These are phyloP conservation scores for Prosopis cineraria DNA, from an alignment of 306 rosid genomes.

Conservation along the genomic window DNA sequence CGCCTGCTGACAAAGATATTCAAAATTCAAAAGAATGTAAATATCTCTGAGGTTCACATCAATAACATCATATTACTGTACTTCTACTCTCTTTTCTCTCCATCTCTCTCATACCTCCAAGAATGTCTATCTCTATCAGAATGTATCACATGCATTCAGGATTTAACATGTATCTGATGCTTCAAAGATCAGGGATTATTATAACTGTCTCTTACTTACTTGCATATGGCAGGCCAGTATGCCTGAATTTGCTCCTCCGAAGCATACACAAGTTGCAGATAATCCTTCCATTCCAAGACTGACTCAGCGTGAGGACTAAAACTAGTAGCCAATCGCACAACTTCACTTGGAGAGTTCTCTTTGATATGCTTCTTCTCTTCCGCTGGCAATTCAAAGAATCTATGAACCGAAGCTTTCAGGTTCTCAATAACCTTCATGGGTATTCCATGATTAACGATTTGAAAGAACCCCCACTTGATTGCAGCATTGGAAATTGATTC, in stretches of 20 bases:
- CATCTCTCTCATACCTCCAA: neutral
- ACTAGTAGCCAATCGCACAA: constrained; percentile 43
- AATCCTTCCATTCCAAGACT: constrained; percentile 54
- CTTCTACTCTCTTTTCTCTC: neutral
- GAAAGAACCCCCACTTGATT: constrained; percentile 54
- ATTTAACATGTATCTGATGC: neutral
- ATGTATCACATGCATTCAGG: neutral
- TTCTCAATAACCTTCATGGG: constrained; percentile 36
- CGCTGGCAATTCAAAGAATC: constrained; percentile 45
- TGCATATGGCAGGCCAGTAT: constrained; percentile 46
- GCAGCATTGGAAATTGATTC: constrained; percentile 44
- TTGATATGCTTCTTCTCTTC: constrained; percentile 39
- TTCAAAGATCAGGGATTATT: neutral
- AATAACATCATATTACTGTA: too few species aligned
- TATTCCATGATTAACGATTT: constrained; percentile 47
- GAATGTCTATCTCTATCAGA: neutral
- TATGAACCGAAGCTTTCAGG: constrained; percentile 26
- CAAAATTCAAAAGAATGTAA: neutral
- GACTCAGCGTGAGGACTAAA: constrained; percentile 44
- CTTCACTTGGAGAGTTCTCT: constrained; percentile 40
- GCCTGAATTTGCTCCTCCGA: constrained; percentile 40
- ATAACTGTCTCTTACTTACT: constrained; percentile 34
- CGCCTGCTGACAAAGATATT: neutral
- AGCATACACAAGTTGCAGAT: constrained; percentile 40
- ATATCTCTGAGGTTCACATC: too few species aligned